Conservation (phyloP, 2,329 filamentous ascomycete species). For the Grosmannia clavigera region DNA sequence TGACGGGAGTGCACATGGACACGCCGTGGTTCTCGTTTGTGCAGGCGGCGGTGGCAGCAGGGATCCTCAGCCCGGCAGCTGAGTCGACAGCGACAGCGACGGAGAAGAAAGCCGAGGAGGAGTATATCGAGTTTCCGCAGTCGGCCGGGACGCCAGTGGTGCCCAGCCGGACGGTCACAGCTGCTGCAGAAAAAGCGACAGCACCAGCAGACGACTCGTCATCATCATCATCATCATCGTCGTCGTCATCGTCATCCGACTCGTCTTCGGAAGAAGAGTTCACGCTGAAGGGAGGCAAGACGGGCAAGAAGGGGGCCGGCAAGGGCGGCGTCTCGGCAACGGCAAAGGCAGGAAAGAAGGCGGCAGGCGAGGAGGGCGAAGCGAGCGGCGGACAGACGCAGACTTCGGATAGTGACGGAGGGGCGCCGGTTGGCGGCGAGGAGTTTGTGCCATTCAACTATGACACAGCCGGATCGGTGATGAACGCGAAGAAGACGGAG, state of each 20-base stretch:
- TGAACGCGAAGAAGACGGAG: constrained; percentile 17
- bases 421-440: constrained; percentile 25
- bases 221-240: not conserved
- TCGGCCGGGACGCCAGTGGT: not conserved
- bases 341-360: not conserved
- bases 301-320: constrained; percentile 9
- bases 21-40: constrained; percentile 13
- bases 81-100: not conserved
- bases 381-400: constrained; percentile 12
- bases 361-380: constrained; percentile 3
- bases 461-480: constrained; percentile 21
- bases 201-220: not conserved
- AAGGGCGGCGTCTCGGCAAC: constrained; percentile 1
- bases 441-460: constrained; percentile 24
- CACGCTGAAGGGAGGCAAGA: constrained; percentile 10
- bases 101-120: not conserved
- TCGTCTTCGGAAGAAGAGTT: constrained; percentile 12
- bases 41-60: constrained; percentile 6
- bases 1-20: not conserved
- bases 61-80: not conserved
- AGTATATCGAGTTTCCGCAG: constrained; percentile 8
- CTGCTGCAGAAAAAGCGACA: not conserved
- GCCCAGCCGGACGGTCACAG: not conserved
- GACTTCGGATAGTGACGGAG: constrained; percentile 20
- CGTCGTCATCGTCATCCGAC: constrained; percentile 9